phyloP scores from a whole-genome alignment of 225 moss, liverwort and hornwort species.

The Neckera pumila region DNA sequence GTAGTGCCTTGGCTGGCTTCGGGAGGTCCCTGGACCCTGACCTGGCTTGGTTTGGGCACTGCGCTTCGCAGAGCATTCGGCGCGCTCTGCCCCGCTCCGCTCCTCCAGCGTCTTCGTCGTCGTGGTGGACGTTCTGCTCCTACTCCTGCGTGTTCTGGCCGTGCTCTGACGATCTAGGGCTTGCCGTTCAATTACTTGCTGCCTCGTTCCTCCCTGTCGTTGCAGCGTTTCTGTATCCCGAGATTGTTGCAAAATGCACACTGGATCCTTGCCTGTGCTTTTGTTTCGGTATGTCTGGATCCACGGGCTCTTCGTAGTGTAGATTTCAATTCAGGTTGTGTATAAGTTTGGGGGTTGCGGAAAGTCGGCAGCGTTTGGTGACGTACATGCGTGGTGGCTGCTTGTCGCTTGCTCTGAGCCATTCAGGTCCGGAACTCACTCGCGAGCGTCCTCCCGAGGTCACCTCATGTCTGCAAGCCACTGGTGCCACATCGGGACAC shows the following conservation, averaged over 20 bases:
- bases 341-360: not conserved
- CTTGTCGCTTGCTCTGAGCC: not conserved
- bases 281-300: not conserved
- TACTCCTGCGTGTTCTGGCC: not conserved
- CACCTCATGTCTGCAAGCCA: conserved; percentile 51
- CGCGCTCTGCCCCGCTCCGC: conserved; percentile 8
- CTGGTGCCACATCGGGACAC: conserved; percentile 20
- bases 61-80: not conserved
- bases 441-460: not conserved
- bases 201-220: not conserved
- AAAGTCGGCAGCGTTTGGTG: not conserved
- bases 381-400: conserved; percentile 21
- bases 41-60: not conserved
- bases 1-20: not conserved
- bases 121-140: not conserved
- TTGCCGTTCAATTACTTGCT: not conserved
- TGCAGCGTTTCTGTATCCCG: not conserved
- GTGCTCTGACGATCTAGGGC: conserved; percentile 10
- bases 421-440: conserved; percentile 2
- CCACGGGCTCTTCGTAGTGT: not conserved
- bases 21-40: not conserved
- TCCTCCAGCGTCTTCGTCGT: not conserved
- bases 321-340: not conserved
- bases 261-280: not conserved
- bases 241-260: not conserved